Conservation (phyloP, 2,329 filamentous ascomycete species). For the Exophiala oligosperma region DNA sequence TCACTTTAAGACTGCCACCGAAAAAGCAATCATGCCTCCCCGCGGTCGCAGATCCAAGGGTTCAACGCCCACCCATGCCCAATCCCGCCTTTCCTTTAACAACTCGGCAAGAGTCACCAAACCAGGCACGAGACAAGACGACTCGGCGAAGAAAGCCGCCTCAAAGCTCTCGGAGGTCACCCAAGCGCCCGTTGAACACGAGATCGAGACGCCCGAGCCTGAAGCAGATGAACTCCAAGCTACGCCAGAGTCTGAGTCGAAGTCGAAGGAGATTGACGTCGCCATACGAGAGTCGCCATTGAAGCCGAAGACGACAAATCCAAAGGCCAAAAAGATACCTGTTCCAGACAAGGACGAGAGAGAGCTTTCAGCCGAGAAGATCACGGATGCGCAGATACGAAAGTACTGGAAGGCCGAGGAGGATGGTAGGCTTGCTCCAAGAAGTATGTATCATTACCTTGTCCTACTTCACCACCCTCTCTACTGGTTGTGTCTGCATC, state of each 20-base stretch:
- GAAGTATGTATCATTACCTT: conserved; percentile 39
- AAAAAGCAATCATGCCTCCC: conserved; percentile 8
- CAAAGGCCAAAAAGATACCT: conserved; percentile 18
- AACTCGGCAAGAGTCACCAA: conserved; percentile 60
- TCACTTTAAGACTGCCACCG: neutral
- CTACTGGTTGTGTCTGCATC: too few species aligned
- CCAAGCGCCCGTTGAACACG: conserved; percentile 13
- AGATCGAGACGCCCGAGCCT: conserved; percentile 4
- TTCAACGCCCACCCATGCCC: conserved; percentile 42
- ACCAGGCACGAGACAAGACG: conserved; percentile 37
- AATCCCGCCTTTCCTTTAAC: conserved; percentile 65
- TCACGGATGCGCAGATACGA: conserved; percentile 68
- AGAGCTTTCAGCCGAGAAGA: conserved; percentile 55
- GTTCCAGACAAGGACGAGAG: conserved; percentile 33
- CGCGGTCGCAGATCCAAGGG: conserved; percentile 19
- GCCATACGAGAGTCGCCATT: conserved; percentile 12
- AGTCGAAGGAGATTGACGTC: conserved; percentile 9
- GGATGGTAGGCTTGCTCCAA: conserved; percentile 62
- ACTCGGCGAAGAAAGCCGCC: conserved; percentile 37
- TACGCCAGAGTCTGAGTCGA: conserved; percentile 12
- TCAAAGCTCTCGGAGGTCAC: conserved; percentile 35
- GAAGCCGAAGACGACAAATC: conserved; percentile 6
- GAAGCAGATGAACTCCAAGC: conserved; percentile 10
- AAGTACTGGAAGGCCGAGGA: conserved; percentile 78
- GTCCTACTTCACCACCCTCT: neutral